phyloP scores from a whole-genome alignment of 2,329 filamentous ascomycete genomes.

The Talaromyces sp. region DNA sequence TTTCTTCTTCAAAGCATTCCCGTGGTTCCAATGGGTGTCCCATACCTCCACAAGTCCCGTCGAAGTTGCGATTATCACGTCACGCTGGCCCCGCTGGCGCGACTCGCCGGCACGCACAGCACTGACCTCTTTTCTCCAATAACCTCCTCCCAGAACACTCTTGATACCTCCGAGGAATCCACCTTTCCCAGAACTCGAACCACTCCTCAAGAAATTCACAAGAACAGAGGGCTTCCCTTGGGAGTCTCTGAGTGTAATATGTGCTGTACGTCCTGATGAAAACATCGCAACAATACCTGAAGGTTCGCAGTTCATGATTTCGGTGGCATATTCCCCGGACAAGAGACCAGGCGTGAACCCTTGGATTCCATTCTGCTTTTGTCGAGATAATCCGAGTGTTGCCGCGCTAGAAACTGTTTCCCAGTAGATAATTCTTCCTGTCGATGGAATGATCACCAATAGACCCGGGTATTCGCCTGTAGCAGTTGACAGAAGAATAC shows the following conservation, averaged over 20 bases:
- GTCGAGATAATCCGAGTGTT: constrained; percentile 78
- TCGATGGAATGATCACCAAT: constrained; percentile 80
- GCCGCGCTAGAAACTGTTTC: constrained; percentile 90
- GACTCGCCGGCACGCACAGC: constrained; percentile 76
- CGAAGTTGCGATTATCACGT: constrained; percentile 76
- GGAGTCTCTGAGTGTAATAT: constrained; percentile 80
- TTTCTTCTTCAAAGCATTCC: constrained; percentile 73
- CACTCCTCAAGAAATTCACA: constrained; percentile 72
- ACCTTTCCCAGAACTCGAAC: constrained; percentile 57
- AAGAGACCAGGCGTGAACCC: constrained; percentile 72
- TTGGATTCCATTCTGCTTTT: constrained; percentile 79
- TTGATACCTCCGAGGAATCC: constrained; percentile 82
- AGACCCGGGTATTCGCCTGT: constrained; percentile 81
- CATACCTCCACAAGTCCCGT: constrained; percentile 80
- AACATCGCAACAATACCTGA: constrained; percentile 84
- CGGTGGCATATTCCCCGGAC: constrained; percentile 74
- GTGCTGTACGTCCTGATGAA: constrained; percentile 82
- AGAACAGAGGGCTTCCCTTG: constrained; percentile 83
- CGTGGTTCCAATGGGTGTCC: constrained; percentile 86
- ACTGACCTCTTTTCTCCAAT: constrained; percentile 74
- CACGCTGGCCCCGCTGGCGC: constrained; percentile 76
- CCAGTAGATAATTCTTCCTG: constrained; percentile 89
- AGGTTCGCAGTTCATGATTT: constrained; percentile 81
- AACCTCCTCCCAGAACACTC: constrained; percentile 70
- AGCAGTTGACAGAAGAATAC: constrained; percentile 77